phyloP scores from a whole-genome alignment of 164 flowering plant species.

The Vitis riparia region DNA sequence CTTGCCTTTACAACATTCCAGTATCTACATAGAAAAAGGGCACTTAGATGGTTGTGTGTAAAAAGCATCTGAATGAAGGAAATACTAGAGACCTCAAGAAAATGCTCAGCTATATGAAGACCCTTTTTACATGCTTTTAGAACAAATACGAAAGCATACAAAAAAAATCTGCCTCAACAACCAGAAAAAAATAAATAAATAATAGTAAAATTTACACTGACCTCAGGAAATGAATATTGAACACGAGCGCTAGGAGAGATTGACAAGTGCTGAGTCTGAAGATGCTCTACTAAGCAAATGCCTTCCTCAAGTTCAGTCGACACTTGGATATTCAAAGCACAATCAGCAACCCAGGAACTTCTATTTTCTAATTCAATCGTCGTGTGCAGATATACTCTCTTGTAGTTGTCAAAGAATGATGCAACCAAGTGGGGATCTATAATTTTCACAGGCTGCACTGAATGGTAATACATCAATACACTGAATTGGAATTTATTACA shows the following conservation, averaged over 20 bases:
- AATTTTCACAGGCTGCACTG: conserved; percentile 90
- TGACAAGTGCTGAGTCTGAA: conserved; percentile 60
- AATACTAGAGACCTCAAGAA: too few relatives aligned
- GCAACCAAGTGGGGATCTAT: conserved; percentile 96
- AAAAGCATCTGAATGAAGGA: too few relatives aligned
- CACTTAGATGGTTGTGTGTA: too few relatives aligned
- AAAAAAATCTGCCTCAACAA: background rate
- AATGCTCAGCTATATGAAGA: too few relatives aligned
- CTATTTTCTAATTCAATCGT: conserved; percentile 80
- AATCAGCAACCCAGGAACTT: conserved; percentile 74
- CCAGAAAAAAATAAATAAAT: too few relatives aligned
- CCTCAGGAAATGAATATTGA: conserved; percentile 81
- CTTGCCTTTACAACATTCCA: too few relatives aligned
- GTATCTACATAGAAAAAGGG: too few relatives aligned
- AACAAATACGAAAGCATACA: background rate
- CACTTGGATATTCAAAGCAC: conserved; percentile 82
- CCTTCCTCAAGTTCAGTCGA: conserved; percentile 70
- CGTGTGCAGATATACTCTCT: conserved; percentile 76
- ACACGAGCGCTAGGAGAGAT: conserved; percentile 60
- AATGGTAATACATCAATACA: conserved; percentile 3
- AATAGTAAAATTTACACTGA: conserved; percentile 25
- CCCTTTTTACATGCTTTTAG: too few relatives aligned
- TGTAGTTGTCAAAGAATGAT: conserved; percentile 79
- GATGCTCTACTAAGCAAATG: conserved; percentile 72
- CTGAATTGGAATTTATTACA: background rate